Evolutionary conservation across 106 monocot genomes (phyloP).

Genomic region (Dioscorea alata): DNA sequence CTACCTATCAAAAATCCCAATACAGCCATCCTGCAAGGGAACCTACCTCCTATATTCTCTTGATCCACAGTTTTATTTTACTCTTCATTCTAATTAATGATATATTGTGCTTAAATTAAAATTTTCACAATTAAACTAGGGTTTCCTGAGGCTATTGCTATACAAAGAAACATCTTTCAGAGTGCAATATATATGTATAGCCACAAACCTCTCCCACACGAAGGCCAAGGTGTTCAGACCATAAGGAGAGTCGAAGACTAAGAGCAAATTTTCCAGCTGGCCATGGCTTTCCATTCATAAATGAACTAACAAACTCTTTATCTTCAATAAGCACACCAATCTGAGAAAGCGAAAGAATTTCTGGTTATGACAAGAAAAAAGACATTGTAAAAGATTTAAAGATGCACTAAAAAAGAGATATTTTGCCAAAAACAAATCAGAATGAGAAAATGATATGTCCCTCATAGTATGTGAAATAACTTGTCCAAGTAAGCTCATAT

Average conservation of each 20-base stretch:
- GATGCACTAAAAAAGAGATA: no score
- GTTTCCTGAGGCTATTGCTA: background rate
- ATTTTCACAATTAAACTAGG: no score
- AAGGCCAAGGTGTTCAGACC: slow-evolving; percentile 95
- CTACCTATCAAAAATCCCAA: no score
- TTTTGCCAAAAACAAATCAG: no score
- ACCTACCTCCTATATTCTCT: no score
- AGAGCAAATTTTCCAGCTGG: slow-evolving; percentile 90
- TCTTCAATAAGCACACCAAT: slow-evolving; percentile 98
- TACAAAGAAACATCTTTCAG: background rate
- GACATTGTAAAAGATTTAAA: no score
- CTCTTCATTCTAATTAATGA: background rate
- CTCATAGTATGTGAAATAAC: no score
- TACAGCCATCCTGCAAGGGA: no score
- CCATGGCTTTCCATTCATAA: slow-evolving; percentile 89
- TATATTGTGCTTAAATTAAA: background rate
- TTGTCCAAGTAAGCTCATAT: no score
- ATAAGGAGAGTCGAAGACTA: slow-evolving; percentile 87
- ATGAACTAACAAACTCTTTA: slow-evolving; percentile 71
- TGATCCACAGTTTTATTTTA: no score
- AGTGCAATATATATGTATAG: background rate
- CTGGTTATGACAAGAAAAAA: background rate
- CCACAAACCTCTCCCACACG: slow-evolving; percentile 66
- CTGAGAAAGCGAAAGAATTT: slow-evolving; percentile 27
- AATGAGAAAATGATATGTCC: no score